A percentile compares a stretch with the other conserved stretches of the same genome.
Evolutionary conservation across 495 filamentous ascomycete species (phyloP).

Genomic region (Neurospora sp.): DNA sequence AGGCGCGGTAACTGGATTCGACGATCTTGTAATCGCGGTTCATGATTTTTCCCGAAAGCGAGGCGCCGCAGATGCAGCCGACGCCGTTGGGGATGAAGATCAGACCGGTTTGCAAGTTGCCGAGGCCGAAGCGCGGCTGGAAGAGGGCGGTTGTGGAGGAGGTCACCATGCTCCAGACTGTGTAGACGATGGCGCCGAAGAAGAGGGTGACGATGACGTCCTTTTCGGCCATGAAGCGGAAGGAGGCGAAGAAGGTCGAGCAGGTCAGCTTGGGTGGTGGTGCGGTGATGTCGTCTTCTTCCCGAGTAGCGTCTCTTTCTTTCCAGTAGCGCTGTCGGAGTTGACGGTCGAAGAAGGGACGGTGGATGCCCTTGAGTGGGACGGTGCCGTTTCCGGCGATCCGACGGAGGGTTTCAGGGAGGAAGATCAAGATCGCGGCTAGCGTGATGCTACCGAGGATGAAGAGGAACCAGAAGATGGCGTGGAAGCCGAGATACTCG

Average conservation of each 20-base stretch:
- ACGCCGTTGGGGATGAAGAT: slow-evolving; percentile 22
- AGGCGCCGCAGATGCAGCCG: slow-evolving; percentile 16
- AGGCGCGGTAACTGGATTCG: slow-evolving; percentile 20
- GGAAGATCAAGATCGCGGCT: slow-evolving; percentile 33
- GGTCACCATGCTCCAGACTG: slow-evolving; percentile 22
- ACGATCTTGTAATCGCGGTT: slow-evolving; percentile 18
- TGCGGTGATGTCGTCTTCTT: slow-evolving; percentile 7
- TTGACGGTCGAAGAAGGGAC: slow-evolving; percentile 30
- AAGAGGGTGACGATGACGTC: slow-evolving; percentile 48
- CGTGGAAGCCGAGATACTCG: slow-evolving; percentile 53
- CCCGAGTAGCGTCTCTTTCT: not conserved
- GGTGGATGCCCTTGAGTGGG: slow-evolving; percentile 21
- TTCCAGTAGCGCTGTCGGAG: slow-evolving; percentile 26
- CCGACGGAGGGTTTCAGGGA: slow-evolving; percentile 55
- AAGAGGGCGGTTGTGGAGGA: slow-evolving; percentile 29
- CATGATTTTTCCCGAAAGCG: slow-evolving; percentile 15
- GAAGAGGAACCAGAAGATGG: slow-evolving; percentile 59
- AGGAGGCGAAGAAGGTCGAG: slow-evolving; percentile 39
- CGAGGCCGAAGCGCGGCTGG: slow-evolving; percentile 33
- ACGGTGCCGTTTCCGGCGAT: slow-evolving; percentile 52
- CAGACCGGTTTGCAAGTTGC: slow-evolving; percentile 42
- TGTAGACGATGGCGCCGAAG: slow-evolving; percentile 32
- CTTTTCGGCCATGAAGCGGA: slow-evolving; percentile 51
- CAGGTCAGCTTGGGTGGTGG: slow-evolving; percentile 35
- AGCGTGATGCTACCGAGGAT: slow-evolving; percentile 37